phyloP scores from a whole-genome alignment of 2,329 filamentous ascomycete genomes.

The Apiospora hydei region DNA sequence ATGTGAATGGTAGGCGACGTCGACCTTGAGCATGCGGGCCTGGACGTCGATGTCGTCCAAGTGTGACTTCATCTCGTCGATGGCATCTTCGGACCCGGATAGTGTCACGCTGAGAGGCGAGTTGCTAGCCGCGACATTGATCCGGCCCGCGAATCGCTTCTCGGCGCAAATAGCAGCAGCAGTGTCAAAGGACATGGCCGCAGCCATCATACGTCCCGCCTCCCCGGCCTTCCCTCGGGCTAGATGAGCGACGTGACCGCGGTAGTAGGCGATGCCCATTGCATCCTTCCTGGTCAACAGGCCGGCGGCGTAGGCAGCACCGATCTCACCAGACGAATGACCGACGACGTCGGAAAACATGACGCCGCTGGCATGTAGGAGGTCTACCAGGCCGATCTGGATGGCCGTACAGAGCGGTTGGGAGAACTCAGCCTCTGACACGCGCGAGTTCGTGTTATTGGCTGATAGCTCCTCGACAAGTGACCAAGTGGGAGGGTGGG shows the following conservation, averaged over 20 bases:
- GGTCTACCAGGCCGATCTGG: slow-evolving; percentile 54
- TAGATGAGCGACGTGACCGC: slow-evolving; percentile 35
- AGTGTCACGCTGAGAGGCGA: no score
- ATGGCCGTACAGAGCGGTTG: slow-evolving; percentile 62
- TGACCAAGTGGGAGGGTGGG: slow-evolving; percentile 39
- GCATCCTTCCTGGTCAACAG: slow-evolving; percentile 38
- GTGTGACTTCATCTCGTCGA: no score
- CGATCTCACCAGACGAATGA: slow-evolving; percentile 43
- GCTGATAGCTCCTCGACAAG: no score
- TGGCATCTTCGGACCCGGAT: no score
- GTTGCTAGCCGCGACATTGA: no score
- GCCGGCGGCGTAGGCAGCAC: slow-evolving; percentile 41
- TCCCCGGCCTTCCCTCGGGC: slow-evolving; percentile 33
- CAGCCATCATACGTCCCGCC: slow-evolving; percentile 41
- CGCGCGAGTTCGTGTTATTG: no score
- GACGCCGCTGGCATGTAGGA: slow-evolving; percentile 39
- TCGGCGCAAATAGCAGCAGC: no score
- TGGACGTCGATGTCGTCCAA: no score
- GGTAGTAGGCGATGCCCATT: slow-evolving; percentile 41
- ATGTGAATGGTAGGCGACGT: slow-evolving; percentile 57
- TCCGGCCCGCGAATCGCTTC: no score
- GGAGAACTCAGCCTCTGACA: slow-evolving; percentile 51
- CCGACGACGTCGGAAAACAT: slow-evolving; percentile 40
- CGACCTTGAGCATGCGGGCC: slow-evolving; percentile 46
- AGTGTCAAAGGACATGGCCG: slow-evolving; percentile 36